Base-by-base conservation (phyloP, 1,284 basidiomycete genomes). In the Rhodotorula sp. region DNA sequence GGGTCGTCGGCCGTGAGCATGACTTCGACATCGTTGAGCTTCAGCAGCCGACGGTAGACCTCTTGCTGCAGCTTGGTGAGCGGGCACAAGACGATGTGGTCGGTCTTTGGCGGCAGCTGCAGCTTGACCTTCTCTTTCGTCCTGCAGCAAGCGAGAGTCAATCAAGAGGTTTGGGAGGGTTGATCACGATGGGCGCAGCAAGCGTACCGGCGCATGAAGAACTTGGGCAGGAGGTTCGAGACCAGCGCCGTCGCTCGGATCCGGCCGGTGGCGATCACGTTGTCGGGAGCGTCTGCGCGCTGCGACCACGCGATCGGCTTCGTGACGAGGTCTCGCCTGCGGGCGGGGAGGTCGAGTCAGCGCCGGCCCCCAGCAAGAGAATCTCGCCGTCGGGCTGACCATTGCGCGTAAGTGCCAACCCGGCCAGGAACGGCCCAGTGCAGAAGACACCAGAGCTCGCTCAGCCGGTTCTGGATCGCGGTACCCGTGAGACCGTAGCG, bases 31-130 rank as follows among this genome's bases (percentile, higher is more conserved):
- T 86, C 84, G 2, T 84, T 83, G 76, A 85, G 86, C 16, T 81
- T 80, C 29, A 93, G 81, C 29, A 94, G 85, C 4, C 86, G 84
- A 75, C 87, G 89, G 81, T 95, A 94, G 0, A 88, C 89, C 78
- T 48, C 57, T 29, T 87, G 85, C 80, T 94, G 92, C 51, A 82
- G 85, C 0, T 82, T 70, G 0, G 90, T 90, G 60, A 95, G 82
- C 23, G 91, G 91, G 79, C 92, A 95, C 79, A 94, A 93, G 10
- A 93, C 91, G n/a, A 94, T 89, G 78, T 91, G 85, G 77, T 95
- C 92, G 0, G 85, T 86, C 83, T 95, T 95, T 74, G 84, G 83
- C 0, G 92, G 92, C 20, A 95, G 84, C 88, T 93, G 76, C 29
- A 56, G 69, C 29, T 52, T 51, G 47, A 73, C 65, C 46, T 58